Conservation (phyloP, 371 early-diverging fungal genomes). For the Zychaea mexicana region DNA sequence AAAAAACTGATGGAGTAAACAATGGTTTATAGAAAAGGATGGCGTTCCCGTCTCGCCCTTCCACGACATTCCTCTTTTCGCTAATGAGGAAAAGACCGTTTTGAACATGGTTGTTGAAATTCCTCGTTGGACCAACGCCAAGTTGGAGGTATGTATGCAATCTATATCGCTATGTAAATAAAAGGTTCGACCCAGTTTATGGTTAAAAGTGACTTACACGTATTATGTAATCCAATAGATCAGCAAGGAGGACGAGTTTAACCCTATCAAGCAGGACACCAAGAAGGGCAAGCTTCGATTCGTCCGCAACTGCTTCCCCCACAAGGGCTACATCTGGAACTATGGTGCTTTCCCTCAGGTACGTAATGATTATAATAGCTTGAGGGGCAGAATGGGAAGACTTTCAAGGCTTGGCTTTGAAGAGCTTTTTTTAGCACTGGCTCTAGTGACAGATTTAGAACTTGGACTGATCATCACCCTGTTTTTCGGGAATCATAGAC, state of each 20-base stretch:
- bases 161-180: background rate
- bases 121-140: constrained; percentile 97
- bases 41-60: constrained; percentile 81
- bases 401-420: too few relatives aligned
- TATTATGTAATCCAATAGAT: constrained; percentile 12
- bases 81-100: constrained; percentile 74
- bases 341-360: constrained; percentile 92
- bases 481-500: constrained; percentile 69
- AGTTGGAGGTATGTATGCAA: constrained; percentile 83
- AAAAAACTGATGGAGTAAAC: background rate
- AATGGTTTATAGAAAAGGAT: constrained; percentile 31
- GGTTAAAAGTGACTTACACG: background rate
- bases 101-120: constrained; percentile 95
- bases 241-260: constrained; percentile 50
- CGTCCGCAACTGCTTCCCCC: constrained; percentile 94
- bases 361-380: constrained; percentile 11
- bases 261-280: constrained; percentile 96
- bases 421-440: too few relatives aligned
- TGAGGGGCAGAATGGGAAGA: too few relatives aligned
- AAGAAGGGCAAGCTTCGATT: constrained; percentile 94
- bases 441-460: too few relatives aligned
- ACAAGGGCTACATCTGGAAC: constrained; percentile 98
- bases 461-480: background rate
- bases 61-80: constrained; percentile 94
- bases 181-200: background rate